Evolutionary conservation across 345 rosid genomes (phyloP).

Genomic region (Brassica nigra): DNA sequence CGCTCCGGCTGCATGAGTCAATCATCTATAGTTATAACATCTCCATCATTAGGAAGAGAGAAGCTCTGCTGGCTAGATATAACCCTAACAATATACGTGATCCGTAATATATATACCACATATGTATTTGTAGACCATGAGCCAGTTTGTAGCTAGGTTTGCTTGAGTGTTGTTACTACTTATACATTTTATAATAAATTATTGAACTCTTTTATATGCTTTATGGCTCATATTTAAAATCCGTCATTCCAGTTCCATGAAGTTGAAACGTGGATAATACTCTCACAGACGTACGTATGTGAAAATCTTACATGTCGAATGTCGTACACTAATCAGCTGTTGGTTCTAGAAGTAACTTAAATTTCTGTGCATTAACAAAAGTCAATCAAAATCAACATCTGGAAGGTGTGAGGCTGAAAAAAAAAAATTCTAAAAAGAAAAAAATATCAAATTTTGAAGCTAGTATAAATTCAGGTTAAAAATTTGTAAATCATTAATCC

Average conservation of each 20-base stretch:
- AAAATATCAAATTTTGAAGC: neutral
- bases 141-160: constrained; percentile 14
- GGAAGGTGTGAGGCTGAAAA: neutral
- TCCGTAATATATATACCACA: neutral
- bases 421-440: too few species aligned
- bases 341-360: neutral
- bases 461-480: neutral
- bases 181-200: constrained; percentile 7
- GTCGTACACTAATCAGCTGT: neutral
- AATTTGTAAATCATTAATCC: neutral
- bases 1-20: constrained; percentile 39
- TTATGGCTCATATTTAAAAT: neutral
- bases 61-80: constrained; percentile 1
- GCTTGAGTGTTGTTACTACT: constrained; percentile 16
- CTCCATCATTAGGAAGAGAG: constrained; percentile 14
- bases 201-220: neutral
- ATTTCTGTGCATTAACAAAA: neutral
- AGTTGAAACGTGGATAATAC: neutral
- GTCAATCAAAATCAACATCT: neutral
- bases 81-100: neutral
- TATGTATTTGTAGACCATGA: neutral
- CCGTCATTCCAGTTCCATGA: neutral
- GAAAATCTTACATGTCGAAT: neutral
- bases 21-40: constrained; percentile 18
- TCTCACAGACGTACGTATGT: neutral